Base-by-base conservation (phyloP, 768 basidiomycete species). In the Naganishia friedmannii region DNA sequence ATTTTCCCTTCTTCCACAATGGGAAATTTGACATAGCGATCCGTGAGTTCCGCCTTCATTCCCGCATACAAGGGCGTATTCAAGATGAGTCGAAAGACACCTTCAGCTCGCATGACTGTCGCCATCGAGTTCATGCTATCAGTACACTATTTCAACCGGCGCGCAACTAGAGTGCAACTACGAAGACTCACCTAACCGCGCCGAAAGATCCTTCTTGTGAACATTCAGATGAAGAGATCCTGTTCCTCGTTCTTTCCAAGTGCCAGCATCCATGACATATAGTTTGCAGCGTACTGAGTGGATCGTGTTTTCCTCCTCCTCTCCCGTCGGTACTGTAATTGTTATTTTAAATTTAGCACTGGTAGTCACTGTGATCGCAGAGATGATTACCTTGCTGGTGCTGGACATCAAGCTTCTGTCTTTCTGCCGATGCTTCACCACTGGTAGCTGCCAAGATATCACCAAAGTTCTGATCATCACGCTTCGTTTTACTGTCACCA, bases 61-160 rank as follows among this genome's bases (percentile, higher is more conserved):
- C 79, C 80, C 23, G 74, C 72, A 70, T 82, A 82, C 31, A 83
- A 74, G 17, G 77, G 73, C 12, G 79, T 77, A 69, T 83, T 83
- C 57, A 83, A 72, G 63, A 83, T 78, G 21, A 82, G 70, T 2
- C 82, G 77, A n/a, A 81, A 71, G 29, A 82, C 81, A 26, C 81
- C 82, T 57, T 83, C 82, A 10, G 82, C 80, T 19, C 82, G 74
- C 82, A 83, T 83, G 29, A 83, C 82, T 83, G 73, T 34, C 37
- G 17, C 34, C 21, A 26, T 58, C 12, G 8, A 0, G 10, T 48
- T 39, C 3, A 21, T n/a, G n/a, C 15, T 34, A 46, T 46, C 26
- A 53, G 39, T 19, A 13, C 23, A 28, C 31, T 54, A 46, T 48
- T n/a, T 10, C 26, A 32, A n/a, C 3, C 39, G 8, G 15, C 9